A percentile compares a stretch with the other conserved stretches of the same genome.
These are phyloP conservation scores for Neurospora sp. DNA, from an alignment of 495 filamentous ascomycete species.

Conservation along the genomic window DNA sequence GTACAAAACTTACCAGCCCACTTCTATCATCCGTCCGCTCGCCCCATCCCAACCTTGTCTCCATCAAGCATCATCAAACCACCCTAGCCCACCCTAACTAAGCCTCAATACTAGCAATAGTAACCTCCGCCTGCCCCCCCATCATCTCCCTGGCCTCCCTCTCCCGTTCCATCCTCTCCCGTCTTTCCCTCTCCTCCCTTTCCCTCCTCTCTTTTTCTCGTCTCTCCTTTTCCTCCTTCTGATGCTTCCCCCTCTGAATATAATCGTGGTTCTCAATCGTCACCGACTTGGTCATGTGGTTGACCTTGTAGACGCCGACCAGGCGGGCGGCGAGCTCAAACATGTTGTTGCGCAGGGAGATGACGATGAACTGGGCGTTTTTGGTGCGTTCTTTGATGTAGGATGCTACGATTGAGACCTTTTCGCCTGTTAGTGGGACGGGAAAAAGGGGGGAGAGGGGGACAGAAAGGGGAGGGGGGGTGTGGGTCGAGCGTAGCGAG, in stretches of 20 bases:
- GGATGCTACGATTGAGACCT: constrained; percentile 96
- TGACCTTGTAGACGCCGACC: constrained; percentile 97
- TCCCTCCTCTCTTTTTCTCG: neutral
- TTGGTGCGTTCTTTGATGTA: constrained; percentile 99
- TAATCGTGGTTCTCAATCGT: constrained; percentile 92
- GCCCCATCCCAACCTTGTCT: too few relatives aligned
- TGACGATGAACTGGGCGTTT: constrained; percentile 98
- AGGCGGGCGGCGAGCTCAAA: constrained; percentile 92
- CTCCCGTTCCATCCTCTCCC: neutral
- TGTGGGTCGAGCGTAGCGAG: too few relatives aligned
- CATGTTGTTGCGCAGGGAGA: constrained; percentile 98
- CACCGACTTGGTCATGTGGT: constrained; percentile 98
- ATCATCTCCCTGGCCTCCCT: neutral
- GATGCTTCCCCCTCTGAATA: neutral
- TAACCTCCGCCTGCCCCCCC: neutral
- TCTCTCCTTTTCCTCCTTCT: neutral
- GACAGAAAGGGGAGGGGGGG: neutral
- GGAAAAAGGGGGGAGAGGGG: neutral
- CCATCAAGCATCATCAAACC: too few relatives aligned
- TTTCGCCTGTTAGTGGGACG: neutral
- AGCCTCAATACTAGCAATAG: neutral
- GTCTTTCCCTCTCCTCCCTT: neutral
- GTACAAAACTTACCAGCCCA: too few relatives aligned
- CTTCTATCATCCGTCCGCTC: too few relatives aligned
- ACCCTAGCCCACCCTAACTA: neutral